phyloP scores from a whole-genome alignment of 2,329 filamentous ascomycete genomes.

The Fusarium sacchari region DNA sequence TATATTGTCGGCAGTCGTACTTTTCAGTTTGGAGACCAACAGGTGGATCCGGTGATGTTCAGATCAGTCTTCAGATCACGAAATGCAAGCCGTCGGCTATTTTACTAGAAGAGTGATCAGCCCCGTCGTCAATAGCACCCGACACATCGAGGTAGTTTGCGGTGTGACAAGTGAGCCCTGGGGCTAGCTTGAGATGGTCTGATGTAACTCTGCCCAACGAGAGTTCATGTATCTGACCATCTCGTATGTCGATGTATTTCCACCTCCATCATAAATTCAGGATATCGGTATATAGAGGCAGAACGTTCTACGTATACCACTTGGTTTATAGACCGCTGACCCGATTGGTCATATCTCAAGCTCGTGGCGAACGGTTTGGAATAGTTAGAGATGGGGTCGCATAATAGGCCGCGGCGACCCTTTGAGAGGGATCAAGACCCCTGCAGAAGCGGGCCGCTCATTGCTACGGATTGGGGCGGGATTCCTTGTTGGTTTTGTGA shows the following conservation, averaged over 20 bases:
- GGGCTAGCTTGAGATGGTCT: conserved; percentile 38
- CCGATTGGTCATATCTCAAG: conserved; percentile 13
- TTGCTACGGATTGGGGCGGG: conserved; percentile 30
- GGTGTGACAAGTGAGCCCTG: conserved; percentile 34
- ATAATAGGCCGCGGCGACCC: conserved; percentile 36
- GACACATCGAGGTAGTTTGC: conserved; percentile 27
- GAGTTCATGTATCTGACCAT: background rate
- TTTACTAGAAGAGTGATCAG: background rate
- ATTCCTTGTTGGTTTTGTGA: conserved; percentile 34
- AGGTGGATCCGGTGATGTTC: background rate
- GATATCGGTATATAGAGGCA: background rate
- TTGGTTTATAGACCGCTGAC: conserved; percentile 7
- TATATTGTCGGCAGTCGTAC: background rate
- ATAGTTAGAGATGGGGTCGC: conserved; percentile 33
- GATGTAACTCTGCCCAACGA: conserved; percentile 33
- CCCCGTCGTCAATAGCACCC: conserved; percentile 3
- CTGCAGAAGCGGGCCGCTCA: conserved; percentile 43
- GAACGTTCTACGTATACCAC: background rate
- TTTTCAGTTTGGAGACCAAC: background rate
- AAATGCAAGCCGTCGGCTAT: conserved; percentile 8
- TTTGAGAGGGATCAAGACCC: conserved; percentile 32
- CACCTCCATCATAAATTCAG: background rate
- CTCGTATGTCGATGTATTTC: background rate
- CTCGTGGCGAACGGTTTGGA: conserved; percentile 18
- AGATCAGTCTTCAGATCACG: conserved; percentile 9